phyloP scores from a whole-genome alignment of 2,329 filamentous ascomycete species.

The Macrophomina tecta region DNA sequence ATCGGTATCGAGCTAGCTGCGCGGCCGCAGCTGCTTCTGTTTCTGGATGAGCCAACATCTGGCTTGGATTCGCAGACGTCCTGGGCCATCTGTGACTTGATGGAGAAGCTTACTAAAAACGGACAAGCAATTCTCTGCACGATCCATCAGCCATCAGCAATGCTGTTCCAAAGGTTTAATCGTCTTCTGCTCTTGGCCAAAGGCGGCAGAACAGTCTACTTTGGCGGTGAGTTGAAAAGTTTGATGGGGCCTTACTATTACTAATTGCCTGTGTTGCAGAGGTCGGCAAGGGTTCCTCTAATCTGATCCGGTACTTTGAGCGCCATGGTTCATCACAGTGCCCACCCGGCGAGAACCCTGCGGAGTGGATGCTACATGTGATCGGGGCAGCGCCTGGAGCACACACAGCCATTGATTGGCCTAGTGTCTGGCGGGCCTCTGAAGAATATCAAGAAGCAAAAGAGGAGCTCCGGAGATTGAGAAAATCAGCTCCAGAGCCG shows the following conservation, averaged over 20 bases:
- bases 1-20: conserved; percentile 58
- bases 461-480: background rate
- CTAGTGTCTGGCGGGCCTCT: background rate
- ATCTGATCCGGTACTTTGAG: conserved; percentile 62
- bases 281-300: background rate
- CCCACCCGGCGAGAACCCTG: conserved; percentile 69
- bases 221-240: conserved; percentile 47
- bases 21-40: conserved; percentile 70
- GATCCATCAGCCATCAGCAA: conserved; percentile 54
- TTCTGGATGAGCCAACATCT: conserved; percentile 76
- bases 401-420: background rate
- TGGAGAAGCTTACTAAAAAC: conserved; percentile 63
- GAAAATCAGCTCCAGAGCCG: conserved; percentile 48
- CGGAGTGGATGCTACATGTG: conserved; percentile 75
- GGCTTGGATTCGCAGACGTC: conserved; percentile 68
- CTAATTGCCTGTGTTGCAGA: background rate
- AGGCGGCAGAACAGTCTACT: conserved; percentile 46
- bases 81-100: conserved; percentile 67
- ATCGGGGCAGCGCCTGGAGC: conserved; percentile 34
- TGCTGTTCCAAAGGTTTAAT: conserved; percentile 55
- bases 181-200: conserved; percentile 51
- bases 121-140: conserved; percentile 56
- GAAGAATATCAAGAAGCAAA: background rate
- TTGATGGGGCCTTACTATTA: too few species aligned
- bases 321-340: conserved; percentile 66